Base-by-base conservation (phyloP, 2,329 filamentous ascomycete species). In the Eurotiales sp. region DNA sequence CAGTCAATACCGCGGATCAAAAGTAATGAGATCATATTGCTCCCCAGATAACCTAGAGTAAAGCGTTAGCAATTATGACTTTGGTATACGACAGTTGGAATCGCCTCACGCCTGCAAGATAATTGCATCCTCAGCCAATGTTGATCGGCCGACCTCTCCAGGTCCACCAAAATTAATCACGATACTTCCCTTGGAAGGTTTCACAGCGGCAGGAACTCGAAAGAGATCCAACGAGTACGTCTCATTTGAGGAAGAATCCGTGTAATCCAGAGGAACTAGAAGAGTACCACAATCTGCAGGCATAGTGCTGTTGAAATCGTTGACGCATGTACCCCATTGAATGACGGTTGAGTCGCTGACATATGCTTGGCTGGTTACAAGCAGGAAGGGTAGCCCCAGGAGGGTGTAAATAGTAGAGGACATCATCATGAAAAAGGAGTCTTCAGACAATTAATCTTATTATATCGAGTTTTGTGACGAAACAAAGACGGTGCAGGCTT, bases 251-350 rank as follows among this genome's bases (percentile, higher is more conserved):
- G 59, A 47, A 8, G 51, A 37, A 19, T 61, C 50, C 11, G 60
- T 61, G 45, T 69, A 71, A 52, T 71, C 68, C 1, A 70, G 59
- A 2, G 68, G 68, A 1, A 71, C 67, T 1, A 55, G 30, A 3
- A 71, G 51, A 15, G 48, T 66, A 2, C 60, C 66, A 51, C 68
- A 71, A 15, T 61, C 55, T 15, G 57, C 44, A 12, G 39, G 55
- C 17, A 42, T 10, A 22, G 19, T n/a, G 27, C 36, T 50, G 4
- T 12, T 15, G 22, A 30, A 50, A 8, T 22, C 29, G n/a, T 42
- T 23, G 8, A 4, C 17, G 17, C 37, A 50, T 14, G 37, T 23
- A 11, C 25, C 25, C 46, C 46, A 50, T 50, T 50, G 46, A 42
- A 50, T 39, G n/a, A n/a, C n/a, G n/a, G n/a, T n/a, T n/a, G n/a